Base-by-base conservation (phyloP, 331 rosid genomes). In the Saraca asoca region DNA sequence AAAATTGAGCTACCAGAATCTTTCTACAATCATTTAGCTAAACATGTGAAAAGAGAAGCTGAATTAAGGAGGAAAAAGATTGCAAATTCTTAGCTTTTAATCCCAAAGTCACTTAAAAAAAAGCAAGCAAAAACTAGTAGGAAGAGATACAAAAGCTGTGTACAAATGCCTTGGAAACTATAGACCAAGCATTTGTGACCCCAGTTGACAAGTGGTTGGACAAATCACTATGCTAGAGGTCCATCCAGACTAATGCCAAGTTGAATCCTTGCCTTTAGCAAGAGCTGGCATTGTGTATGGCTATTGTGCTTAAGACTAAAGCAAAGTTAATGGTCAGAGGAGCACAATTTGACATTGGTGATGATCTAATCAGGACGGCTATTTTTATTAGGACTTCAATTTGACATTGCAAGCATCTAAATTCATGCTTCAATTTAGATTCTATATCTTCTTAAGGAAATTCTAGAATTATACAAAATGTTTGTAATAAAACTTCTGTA, bases 11-110 rank as follows among this genome's bases (percentile, higher is more conserved):
- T 94, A 42, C 99, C 97, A 2, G 99, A 88, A 62, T 86, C 92
- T 51, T 94, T 94, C 80, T 94, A 81, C 61, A 90, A 66, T 3
- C 97, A 86, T 68, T 76, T 95, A 50, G 50, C 38, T 20, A 81
- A 83, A 24, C 97, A 94, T 77, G 77, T 90, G 75, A 90, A 78
- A 85, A 90, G 96, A 80, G 97, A 94, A 77, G 95, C 97, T 69
- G 88, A 86, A 42, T 55, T 66, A 54, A 90, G 95, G 81, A 94
- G 85, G 76, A 87, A 94, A 81, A 94, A 80, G 82, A n/a, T 94
- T 6, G 95, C 83, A 38, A 91, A 90, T 24, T 90, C 99, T n/a
- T 95, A 90, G 85, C 87, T 94, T 77, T 81, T 90, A 78, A 75
- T 90, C 76, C 97, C 97, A 0, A 94, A 77, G 78, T 88, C 97